Percentiles rank a stretch among this genome's conserved stretches.
Evolutionary conservation across 352 stramenopile species (phyloP).

Genomic region (Pythium dissimile): DNA sequence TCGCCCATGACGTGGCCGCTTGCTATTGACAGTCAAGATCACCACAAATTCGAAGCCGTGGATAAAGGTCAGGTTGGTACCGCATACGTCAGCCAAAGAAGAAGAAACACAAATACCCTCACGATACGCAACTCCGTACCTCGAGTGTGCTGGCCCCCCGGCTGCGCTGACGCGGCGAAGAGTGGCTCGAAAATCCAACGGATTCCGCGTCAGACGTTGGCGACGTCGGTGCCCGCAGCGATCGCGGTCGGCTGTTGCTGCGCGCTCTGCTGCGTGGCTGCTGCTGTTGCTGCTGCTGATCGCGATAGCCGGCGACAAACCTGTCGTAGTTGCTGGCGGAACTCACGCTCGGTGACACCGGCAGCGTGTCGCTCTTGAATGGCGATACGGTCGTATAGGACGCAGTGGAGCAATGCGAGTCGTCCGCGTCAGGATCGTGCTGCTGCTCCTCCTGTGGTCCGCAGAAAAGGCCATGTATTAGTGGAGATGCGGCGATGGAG

Average conservation of each 20-base stretch:
- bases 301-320: conserved; percentile 33
- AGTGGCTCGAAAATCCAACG: neutral
- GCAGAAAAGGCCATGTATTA: too few species aligned
- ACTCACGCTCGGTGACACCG: conserved; percentile 25
- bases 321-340: conserved; percentile 34
- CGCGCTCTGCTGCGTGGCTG: neutral
- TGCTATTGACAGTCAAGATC: conserved; percentile 5
- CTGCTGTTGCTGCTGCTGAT: conserved; percentile 5
- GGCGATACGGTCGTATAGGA: neutral
- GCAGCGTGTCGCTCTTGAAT: neutral
- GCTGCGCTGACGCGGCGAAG: neutral
- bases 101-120: too few species aligned
- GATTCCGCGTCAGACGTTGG: conserved; percentile 9
- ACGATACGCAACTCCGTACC: neutral
- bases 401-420: neutral
- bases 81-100: neutral
- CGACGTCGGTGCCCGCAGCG: conserved; percentile 16
- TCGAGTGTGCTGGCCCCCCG: neutral
- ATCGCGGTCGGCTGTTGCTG: neutral
- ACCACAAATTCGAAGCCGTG: conserved; percentile 1
- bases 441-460: neutral
- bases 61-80: neutral
- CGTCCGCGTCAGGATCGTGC: neutral
- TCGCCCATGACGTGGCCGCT: conserved; percentile 1
- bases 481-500: too few species aligned